phyloP scores from a whole-genome alignment of 768 basidiomycete species.

The Tulasnella sp. region DNA sequence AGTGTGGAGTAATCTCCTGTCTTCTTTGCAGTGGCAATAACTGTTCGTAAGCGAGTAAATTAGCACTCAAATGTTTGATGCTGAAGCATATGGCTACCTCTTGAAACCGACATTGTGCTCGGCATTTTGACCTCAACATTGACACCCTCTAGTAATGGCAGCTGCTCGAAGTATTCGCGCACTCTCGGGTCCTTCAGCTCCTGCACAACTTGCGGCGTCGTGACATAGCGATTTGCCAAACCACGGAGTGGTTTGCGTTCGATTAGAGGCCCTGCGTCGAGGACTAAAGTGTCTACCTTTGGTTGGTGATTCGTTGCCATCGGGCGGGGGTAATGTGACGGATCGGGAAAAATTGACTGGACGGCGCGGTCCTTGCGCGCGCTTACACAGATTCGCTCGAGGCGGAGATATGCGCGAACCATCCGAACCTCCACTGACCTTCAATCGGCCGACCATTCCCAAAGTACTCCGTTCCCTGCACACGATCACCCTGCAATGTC shows the following conservation, averaged over 20 bases:
- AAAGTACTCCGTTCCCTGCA: conserved; percentile 10
- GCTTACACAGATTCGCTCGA: neutral
- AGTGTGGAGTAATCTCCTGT: conserved; percentile 94
- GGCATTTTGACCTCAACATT: conserved; percentile 67
- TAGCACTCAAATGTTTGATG: neutral
- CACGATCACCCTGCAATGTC: conserved; percentile 26
- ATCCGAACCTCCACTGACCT: neutral
- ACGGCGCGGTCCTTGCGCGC: neutral
- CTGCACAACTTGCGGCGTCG: conserved; percentile 83
- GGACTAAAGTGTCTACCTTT: conserved; percentile 59
- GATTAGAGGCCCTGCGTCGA: conserved; percentile 91
- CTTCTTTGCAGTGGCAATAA: conserved; percentile 87
- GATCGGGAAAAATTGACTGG: conserved; percentile 8
- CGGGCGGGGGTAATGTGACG: neutral
- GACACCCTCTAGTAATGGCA: conserved; percentile 73
- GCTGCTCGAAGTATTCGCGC: conserved; percentile 76
- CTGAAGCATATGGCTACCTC: conserved; percentile 42
- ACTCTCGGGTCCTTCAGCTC: conserved; percentile 89
- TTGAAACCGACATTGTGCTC: conserved; percentile 58
- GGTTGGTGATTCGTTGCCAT: conserved; percentile 18
- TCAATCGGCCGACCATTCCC: conserved; percentile 22
- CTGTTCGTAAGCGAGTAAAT: conserved; percentile 43
- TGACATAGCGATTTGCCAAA: conserved; percentile 77
- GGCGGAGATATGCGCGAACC: neutral
- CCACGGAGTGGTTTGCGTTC: conserved; percentile 87